Evolutionary conservation across 2,329 filamentous ascomycete species (phyloP).

Genomic region (Achaetomium macrosporum): DNA sequence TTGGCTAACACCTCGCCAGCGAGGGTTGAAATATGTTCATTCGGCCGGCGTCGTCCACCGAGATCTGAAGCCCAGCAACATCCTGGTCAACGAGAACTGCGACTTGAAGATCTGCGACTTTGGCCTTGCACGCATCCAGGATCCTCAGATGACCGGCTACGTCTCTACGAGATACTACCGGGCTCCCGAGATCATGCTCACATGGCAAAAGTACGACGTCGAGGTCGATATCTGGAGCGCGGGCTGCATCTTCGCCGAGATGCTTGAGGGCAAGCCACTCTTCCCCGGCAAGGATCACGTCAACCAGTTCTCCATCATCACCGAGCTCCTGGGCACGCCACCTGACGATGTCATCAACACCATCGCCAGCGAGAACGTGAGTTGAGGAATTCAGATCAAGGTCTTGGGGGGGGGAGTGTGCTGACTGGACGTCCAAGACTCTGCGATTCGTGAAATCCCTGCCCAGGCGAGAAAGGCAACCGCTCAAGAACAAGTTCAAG

Average conservation of each 20-base stretch:
- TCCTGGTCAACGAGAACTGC: slow-evolving; percentile 98
- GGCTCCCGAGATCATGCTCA: slow-evolving; percentile 99
- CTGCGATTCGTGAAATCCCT: slow-evolving; percentile 95
- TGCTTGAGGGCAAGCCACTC: slow-evolving; percentile 96
- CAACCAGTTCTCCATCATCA: slow-evolving; percentile 99
- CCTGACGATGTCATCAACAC: slow-evolving; percentile 98
- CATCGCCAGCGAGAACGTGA: slow-evolving; percentile 94
- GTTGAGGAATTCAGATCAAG: slow-evolving; percentile 30
- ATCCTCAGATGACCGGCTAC: slow-evolving; percentile 99
- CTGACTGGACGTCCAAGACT: slow-evolving; percentile 51
- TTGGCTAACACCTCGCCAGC: slow-evolving; percentile 45
- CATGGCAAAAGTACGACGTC: slow-evolving; percentile 99
- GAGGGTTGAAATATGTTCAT: slow-evolving; percentile 97
- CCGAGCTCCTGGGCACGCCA: slow-evolving; percentile 89
- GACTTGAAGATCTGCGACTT: slow-evolving; percentile 99
- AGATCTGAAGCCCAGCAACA: slow-evolving; percentile 97
- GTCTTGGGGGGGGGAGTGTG: slow-evolving; percentile 17
- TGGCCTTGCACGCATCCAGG: slow-evolving; percentile 92
- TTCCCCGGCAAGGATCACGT: slow-evolving; percentile 99
- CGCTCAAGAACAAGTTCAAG: slow-evolving; percentile 84
- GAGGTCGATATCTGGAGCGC: slow-evolving; percentile 99
- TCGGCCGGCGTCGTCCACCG: slow-evolving; percentile 96
- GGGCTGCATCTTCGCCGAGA: slow-evolving; percentile 98
- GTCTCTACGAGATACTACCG: slow-evolving; percentile 98
- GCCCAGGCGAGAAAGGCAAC: slow-evolving; percentile 87